Percentiles rank a stretch among this genome's conserved stretches.
Evolutionary conservation across 495 filamentous ascomycete genomes (phyloP).

Genomic region (Podospora anserina): DNA sequence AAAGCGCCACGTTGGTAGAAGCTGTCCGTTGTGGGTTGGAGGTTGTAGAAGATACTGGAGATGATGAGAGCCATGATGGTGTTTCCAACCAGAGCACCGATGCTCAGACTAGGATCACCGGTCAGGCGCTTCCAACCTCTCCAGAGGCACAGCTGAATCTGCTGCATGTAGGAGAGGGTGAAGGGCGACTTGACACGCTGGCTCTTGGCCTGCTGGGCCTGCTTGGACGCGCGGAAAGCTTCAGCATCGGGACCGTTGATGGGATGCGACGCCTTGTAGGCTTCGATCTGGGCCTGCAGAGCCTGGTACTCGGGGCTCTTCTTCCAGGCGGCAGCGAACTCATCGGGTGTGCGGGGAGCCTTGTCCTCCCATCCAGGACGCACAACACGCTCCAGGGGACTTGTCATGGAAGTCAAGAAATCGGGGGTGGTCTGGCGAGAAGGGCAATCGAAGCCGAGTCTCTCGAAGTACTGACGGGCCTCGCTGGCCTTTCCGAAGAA

Average conservation of each 20-base stretch:
- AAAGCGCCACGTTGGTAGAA: constrained; percentile 81
- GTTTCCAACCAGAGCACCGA: constrained; percentile 71
- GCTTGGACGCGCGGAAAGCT: constrained; percentile 65
- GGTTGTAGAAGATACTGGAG: constrained; percentile 76
- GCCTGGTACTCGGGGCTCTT: constrained; percentile 63
- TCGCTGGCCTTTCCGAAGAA: constrained; percentile 64
- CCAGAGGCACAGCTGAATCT: constrained; percentile 68
- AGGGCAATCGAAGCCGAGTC: constrained; percentile 74
- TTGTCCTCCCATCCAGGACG: constrained; percentile 61
- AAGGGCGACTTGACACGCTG: constrained; percentile 68
- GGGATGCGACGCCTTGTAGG: constrained; percentile 61
- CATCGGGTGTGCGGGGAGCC: constrained; percentile 69
- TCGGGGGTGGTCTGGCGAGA: constrained; percentile 72
- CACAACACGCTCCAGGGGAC: constrained; percentile 62
- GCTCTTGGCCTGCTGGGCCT: constrained; percentile 60
- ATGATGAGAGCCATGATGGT: constrained; percentile 72
- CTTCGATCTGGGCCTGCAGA: constrained; percentile 67
- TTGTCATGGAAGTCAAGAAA: constrained; percentile 78
- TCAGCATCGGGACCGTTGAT: constrained; percentile 62
- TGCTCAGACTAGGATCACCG: constrained; percentile 68
- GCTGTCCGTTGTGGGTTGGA: constrained; percentile 57
- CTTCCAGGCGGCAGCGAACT: constrained; percentile 73
- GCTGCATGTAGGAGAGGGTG: constrained; percentile 68
- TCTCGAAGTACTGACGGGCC: constrained; percentile 66
- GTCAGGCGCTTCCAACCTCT: constrained; percentile 68